Conservation (phyloP, 2,329 filamentous ascomycete species). For the Botrytis sinoallii region DNA sequence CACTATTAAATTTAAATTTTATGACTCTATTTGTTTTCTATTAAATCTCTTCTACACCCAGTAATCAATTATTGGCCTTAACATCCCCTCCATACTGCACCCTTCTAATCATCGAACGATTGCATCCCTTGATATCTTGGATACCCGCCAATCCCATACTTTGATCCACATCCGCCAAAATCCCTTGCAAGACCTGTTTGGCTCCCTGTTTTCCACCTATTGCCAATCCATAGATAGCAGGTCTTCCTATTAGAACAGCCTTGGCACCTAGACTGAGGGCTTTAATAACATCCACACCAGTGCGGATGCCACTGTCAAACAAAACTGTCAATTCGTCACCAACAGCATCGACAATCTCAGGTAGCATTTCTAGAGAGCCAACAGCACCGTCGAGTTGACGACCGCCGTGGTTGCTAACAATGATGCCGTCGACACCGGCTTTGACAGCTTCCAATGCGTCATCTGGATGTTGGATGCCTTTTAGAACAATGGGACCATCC, state of each 20-base stretch:
- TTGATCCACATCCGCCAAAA: slow-evolving; percentile 53
- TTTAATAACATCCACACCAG: slow-evolving; percentile 57
- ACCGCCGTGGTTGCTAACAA: slow-evolving; percentile 57
- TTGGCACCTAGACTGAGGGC: slow-evolving; percentile 54
- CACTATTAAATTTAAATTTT: neutral
- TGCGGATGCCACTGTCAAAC: slow-evolving; percentile 57
- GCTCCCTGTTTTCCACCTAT: slow-evolving; percentile 53
- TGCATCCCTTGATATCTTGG: slow-evolving; percentile 29
- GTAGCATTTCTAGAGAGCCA: slow-evolving; percentile 54
- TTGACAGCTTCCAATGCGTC: slow-evolving; percentile 48
- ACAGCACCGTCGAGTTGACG: slow-evolving; percentile 56
- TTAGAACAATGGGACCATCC: slow-evolving; percentile 61
- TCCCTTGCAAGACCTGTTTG: slow-evolving; percentile 47
- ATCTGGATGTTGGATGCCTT: slow-evolving; percentile 52
- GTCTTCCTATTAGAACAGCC: slow-evolving; percentile 55
- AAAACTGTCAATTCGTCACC: slow-evolving; percentile 58
- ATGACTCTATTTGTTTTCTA: accelerated
- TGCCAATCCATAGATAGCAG: slow-evolving; percentile 56
- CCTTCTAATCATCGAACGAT: slow-evolving; percentile 28
- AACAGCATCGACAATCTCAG: slow-evolving; percentile 59
- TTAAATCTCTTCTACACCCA: neutral
- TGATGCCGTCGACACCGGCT: slow-evolving; percentile 48
- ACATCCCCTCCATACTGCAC: slow-evolving; percentile 31
- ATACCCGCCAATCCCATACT: slow-evolving; percentile 55
- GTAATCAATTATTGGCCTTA: slow-evolving; percentile 29